Percentiles rank a stretch among this genome's conserved stretches.
These are phyloP conservation scores for Meira nashicola DNA, from an alignment of 1,284 basidiomycete species.

Conservation along the genomic window DNA sequence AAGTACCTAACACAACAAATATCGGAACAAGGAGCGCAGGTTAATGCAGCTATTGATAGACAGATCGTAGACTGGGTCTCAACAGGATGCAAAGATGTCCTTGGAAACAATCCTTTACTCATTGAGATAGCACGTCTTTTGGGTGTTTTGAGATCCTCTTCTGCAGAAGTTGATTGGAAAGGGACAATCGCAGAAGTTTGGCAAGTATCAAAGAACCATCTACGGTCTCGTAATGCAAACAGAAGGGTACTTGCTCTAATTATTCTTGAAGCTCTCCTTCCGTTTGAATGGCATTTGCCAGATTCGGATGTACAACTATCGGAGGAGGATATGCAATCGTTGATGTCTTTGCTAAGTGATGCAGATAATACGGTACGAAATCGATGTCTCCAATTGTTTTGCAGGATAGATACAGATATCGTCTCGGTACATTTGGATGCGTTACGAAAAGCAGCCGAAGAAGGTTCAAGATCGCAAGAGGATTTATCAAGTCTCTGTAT, in stretches of 20 bases:
- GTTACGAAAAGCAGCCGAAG: too few relatives aligned
- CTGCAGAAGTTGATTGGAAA: too few relatives aligned
- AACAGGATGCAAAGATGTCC: too few relatives aligned
- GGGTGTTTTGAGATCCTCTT: neutral
- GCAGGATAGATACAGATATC: too few relatives aligned
- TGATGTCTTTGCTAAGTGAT: neutral
- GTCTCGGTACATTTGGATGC: too few relatives aligned
- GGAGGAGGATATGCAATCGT: neutral
- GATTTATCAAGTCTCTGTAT: too few relatives aligned
- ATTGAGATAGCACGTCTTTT: neutral
- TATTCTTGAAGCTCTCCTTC: neutral
- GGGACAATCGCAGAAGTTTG: neutral
- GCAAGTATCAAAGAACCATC: neutral
- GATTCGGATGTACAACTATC: neutral
- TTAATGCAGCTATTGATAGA: too few relatives aligned
- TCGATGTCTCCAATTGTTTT: neutral
- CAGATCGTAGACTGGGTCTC: neutral
- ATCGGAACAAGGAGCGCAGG: neutral
- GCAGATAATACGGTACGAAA: neutral
- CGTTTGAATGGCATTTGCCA: neutral
- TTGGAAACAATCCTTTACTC: too few relatives aligned
- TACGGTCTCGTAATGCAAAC: slow-evolving; percentile 1
- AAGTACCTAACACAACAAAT: neutral
- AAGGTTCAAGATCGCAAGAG: too few relatives aligned
- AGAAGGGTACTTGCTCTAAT: neutral